Percentiles rank a stretch among this genome's conserved stretches.
Conservation (phyloP, 2,329 filamentous ascomycete species). For the Blastomyces silverae region DNA sequence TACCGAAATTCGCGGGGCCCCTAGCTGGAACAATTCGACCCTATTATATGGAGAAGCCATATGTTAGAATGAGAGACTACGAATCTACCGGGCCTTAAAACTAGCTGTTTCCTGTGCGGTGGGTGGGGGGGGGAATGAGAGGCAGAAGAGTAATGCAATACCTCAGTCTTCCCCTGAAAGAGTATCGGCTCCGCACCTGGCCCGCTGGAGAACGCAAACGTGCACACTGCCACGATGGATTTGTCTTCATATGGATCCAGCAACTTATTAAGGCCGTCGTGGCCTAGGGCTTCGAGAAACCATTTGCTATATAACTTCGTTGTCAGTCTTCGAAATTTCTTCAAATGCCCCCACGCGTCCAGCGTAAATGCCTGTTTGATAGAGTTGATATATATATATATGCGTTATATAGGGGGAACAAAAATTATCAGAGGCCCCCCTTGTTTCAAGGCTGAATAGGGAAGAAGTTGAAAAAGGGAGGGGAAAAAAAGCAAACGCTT, state of each 20-base stretch:
- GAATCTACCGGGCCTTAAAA: conserved; percentile 1
- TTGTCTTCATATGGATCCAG: conserved; percentile 86
- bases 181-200: conserved; percentile 76
- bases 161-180: conserved; percentile 84
- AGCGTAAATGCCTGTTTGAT: conserved; percentile 13
- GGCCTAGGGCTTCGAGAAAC: conserved; percentile 79
- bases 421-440: neutral
- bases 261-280: conserved; percentile 80
- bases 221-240: conserved; percentile 86
- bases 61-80: neutral
- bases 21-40: conserved; percentile 79
- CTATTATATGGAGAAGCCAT: conserved; percentile 30
- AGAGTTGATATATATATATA: neutral
- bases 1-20: conserved; percentile 77
- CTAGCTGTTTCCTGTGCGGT: neutral
- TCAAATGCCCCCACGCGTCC: neutral
- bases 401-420: neutral
- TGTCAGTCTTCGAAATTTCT: conserved; percentile 8
- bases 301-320: conserved; percentile 62
- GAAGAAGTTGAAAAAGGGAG: too few relatives aligned
- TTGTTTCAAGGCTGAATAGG: neutral
- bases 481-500: conserved; percentile 21
- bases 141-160: conserved; percentile 32
- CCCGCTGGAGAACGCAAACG: conserved; percentile 84
- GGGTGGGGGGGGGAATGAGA: neutral